A percentile compares a stretch with the other conserved stretches of the same genome.
Conservation (phyloP, 2,329 filamentous ascomycete genomes). For the Didymella pinodella region DNA sequence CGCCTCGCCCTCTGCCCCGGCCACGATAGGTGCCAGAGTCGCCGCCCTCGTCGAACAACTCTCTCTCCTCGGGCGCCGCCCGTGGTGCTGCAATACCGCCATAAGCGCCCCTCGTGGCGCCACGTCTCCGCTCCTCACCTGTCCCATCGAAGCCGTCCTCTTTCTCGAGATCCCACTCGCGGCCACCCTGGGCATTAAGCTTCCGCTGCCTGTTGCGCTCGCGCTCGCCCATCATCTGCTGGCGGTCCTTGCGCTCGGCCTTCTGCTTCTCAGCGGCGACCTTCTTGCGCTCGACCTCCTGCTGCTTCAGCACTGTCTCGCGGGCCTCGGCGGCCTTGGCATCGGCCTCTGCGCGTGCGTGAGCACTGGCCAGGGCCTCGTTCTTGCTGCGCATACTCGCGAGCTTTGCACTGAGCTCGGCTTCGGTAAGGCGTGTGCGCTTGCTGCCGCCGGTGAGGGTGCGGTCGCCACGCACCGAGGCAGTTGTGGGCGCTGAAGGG, state of each 20-base stretch:
- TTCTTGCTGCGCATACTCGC: conserved; percentile 69
- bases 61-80: conserved; percentile 34
- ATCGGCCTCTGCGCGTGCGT: conserved; percentile 73
- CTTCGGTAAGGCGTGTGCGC: conserved; percentile 63
- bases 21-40: conserved; percentile 26
- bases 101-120: conserved; percentile 60
- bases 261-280: conserved; percentile 47
- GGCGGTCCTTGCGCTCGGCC: conserved; percentile 60
- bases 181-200: conserved; percentile 63
- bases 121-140: conserved; percentile 52
- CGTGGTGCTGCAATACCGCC: conserved; percentile 56
- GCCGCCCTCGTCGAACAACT: conserved; percentile 20
- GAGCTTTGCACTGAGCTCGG: conserved; percentile 68
- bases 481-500: conserved; percentile 34
- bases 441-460: conserved; percentile 45
- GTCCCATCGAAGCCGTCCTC: conserved; percentile 62
- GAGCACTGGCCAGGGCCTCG: conserved; percentile 65
- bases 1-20: conserved; percentile 46
- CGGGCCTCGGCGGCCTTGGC: conserved; percentile 69
- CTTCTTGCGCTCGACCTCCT: conserved; percentile 54
- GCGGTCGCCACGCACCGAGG: conserved; percentile 46
- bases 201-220: conserved; percentile 68
- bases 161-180: conserved; percentile 71
- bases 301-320: conserved; percentile 66
- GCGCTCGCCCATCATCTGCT: conserved; percentile 68